Evolutionary conservation across 2,329 filamentous ascomycete species (phyloP).

Genomic region (Endoconidiophora polonica): DNA sequence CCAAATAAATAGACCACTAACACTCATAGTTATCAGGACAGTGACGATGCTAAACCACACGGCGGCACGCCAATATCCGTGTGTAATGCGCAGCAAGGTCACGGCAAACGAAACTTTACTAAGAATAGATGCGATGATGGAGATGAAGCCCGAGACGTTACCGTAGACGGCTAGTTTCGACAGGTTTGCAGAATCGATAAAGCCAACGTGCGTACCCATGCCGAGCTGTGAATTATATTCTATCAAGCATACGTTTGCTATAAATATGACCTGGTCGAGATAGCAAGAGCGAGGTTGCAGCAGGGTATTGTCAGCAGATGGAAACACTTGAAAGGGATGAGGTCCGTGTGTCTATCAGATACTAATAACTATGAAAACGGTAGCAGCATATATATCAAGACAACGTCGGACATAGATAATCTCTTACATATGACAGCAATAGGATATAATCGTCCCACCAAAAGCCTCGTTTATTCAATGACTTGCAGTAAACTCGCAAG

Average conservation of each 20-base stretch:
- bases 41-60: constrained; percentile 18
- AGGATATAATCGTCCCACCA: constrained; percentile 19
- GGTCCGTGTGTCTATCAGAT: not conserved
- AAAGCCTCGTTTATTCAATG: constrained; percentile 15
- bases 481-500: constrained; percentile 17
- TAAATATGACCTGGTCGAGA: constrained; percentile 10
- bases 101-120: constrained; percentile 20
- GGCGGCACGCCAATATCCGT: constrained; percentile 12
- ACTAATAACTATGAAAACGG: not conserved
- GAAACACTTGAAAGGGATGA: no score
- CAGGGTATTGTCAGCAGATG: not conserved
- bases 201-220: constrained; percentile 14
- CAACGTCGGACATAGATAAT: not conserved
- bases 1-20: constrained; percentile 16
- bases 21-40: constrained; percentile 16
- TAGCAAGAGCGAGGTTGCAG: not conserved
- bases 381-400: not conserved
- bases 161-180: constrained; percentile 9
- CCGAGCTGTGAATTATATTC: constrained; percentile 10
- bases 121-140: constrained; percentile 17
- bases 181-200: constrained; percentile 2
- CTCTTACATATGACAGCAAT: constrained; percentile 18
- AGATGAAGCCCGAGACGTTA: constrained; percentile 15
- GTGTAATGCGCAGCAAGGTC: constrained; percentile 18
- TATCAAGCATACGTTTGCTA: constrained; percentile 10